Percentiles rank a stretch among this genome's conserved stretches.
These are phyloP conservation scores for Podospora pseudoanserina DNA, from an alignment of 495 filamentous ascomycete species.

Conservation along the genomic window DNA sequence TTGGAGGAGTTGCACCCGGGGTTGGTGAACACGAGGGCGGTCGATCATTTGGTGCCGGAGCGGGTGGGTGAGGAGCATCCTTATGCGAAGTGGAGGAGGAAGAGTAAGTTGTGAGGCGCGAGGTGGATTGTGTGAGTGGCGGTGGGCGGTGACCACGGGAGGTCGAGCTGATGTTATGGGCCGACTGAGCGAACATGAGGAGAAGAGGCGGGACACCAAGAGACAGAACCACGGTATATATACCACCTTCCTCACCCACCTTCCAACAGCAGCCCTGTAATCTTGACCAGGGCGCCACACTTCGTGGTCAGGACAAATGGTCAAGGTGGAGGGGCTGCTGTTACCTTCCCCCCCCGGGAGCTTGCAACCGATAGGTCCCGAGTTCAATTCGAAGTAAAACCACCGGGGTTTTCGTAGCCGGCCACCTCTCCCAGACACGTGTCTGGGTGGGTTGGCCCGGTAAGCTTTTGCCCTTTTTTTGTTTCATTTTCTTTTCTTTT, in stretches of 20 bases:
- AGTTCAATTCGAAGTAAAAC: background rate
- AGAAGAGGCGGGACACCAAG: background rate
- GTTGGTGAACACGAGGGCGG: constrained; percentile 62
- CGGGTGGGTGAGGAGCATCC: constrained; percentile 51
- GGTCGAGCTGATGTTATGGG: too few species aligned
- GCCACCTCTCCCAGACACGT: background rate
- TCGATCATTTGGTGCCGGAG: constrained; percentile 66
- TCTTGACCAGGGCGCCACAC: background rate
- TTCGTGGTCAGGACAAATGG: background rate
- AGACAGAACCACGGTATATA: background rate
- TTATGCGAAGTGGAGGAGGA: constrained; percentile 54
- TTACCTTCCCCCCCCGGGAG: too few species aligned
- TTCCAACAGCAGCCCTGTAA: background rate
- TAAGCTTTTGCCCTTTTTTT: background rate
- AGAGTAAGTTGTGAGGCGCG: constrained; percentile 14
- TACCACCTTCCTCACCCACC: background rate
- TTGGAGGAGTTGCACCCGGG: constrained; percentile 68
- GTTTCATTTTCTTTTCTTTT: too few species aligned
- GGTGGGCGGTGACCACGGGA: background rate
- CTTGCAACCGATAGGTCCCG: background rate
- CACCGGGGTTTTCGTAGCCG: background rate
- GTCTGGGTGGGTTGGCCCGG: too few species aligned
- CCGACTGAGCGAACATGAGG: too few species aligned
- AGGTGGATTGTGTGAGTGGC: background rate
- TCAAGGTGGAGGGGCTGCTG: background rate